Evolutionary conservation across 2,329 filamentous ascomycete genomes (phyloP).

Genomic region (Dothideomycetes sp.): DNA sequence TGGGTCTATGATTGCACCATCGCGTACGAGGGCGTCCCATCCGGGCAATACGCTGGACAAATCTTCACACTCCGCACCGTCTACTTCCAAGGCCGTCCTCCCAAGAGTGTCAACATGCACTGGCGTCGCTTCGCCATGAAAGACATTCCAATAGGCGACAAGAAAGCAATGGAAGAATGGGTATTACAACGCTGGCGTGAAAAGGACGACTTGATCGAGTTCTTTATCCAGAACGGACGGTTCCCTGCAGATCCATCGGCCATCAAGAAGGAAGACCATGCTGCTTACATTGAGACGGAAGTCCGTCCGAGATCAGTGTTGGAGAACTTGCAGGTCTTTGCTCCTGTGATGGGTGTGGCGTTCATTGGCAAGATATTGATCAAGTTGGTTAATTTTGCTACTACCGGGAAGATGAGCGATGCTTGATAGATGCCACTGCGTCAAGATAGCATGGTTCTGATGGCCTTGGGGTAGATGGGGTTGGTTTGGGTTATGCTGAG

Average conservation of each 20-base stretch:
- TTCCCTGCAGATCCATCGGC: conserved; percentile 60
- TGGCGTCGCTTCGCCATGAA: conserved; percentile 78
- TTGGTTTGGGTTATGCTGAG: too few relatives aligned
- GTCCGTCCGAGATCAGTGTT: conserved; percentile 31
- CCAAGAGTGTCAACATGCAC: conserved; percentile 92
- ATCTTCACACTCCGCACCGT: conserved; percentile 78
- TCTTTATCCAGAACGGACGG: conserved; percentile 62
- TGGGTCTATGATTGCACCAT: conserved; percentile 91
- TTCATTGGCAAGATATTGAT: conserved; percentile 28
- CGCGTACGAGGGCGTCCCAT: conserved; percentile 89
- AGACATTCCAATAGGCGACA: conserved; percentile 69
- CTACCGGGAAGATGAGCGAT: conserved; percentile 11
- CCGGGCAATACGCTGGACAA: conserved; percentile 69
- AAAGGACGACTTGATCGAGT: conserved; percentile 79
- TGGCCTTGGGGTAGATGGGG: too few relatives aligned
- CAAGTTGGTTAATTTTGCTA: conserved; percentile 23
- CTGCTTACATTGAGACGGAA: conserved; percentile 39
- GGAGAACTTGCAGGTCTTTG: conserved; percentile 38
- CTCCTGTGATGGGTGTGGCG: conserved; percentile 29
- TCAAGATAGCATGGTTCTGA: too few relatives aligned
- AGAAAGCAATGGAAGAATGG: conserved; percentile 70
- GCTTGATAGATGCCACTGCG: too few relatives aligned
- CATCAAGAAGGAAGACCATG: conserved; percentile 26
- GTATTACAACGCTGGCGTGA: conserved; percentile 76
- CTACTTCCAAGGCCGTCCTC: conserved; percentile 80